phyloP scores from a whole-genome alignment of 1,139 yeast genomes.

The Pichia cactophila region DNA sequence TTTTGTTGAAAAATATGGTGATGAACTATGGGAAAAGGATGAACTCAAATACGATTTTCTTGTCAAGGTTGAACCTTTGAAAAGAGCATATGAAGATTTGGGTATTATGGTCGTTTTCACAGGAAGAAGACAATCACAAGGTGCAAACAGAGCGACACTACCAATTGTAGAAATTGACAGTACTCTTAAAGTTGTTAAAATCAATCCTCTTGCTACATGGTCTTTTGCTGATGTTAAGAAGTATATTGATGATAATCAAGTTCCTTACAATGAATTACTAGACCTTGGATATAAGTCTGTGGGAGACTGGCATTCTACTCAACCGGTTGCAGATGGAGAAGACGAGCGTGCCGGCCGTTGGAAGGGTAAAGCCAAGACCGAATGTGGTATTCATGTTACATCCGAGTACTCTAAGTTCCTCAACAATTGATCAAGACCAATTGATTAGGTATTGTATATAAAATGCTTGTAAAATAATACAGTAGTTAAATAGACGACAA shows the following conservation, averaged over 20 bases:
- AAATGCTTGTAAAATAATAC: not conserved
- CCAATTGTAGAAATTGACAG: constrained; percentile 73
- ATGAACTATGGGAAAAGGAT: constrained; percentile 73
- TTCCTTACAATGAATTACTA: constrained; percentile 78
- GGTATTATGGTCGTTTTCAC: constrained; percentile 78
- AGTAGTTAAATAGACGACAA: not conserved
- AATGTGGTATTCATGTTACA: constrained; percentile 90
- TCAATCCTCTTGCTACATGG: constrained; percentile 88
- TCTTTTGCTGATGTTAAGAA: constrained; percentile 60
- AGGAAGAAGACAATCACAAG: constrained; percentile 87
- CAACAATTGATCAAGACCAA: not conserved
- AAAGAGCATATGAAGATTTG: constrained; percentile 70
- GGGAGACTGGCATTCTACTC: constrained; percentile 95
- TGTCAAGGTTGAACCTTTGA: constrained; percentile 90
- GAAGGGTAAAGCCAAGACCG: constrained; percentile 90
- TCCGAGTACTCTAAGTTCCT: constrained; percentile 61
- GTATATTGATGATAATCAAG: constrained; percentile 61
- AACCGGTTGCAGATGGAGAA: constrained; percentile 82
- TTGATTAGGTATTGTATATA: too few relatives aligned
- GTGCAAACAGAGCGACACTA: constrained; percentile 70
- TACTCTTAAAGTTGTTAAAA: constrained; percentile 63
- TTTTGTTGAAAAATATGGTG: constrained; percentile 64
- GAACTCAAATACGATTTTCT: constrained; percentile 77
- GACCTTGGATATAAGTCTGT: constrained; percentile 85
- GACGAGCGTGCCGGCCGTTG: constrained; percentile 96